Evolutionary conservation across 495 filamentous ascomycete genomes (phyloP).

Genomic region (Hypoxylon cercidicola): DNA sequence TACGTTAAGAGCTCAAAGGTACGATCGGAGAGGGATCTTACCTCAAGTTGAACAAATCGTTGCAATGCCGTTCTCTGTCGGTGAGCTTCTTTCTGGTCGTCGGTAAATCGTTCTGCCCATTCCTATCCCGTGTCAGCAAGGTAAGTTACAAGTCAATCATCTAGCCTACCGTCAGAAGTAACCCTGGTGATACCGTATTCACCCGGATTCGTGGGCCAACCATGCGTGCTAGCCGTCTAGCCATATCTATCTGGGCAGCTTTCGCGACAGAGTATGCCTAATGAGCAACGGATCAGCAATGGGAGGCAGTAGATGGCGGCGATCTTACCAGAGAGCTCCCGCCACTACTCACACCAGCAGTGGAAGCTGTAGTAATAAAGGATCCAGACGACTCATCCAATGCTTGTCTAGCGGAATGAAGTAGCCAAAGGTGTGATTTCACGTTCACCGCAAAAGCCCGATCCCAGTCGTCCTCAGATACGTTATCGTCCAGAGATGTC

Average conservation of each 20-base stretch:
- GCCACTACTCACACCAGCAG: constrained; percentile 61
- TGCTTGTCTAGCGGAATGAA: constrained; percentile 55
- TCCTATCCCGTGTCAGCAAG: constrained; percentile 47
- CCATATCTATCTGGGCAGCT: constrained; percentile 64
- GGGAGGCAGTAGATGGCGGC: background rate
- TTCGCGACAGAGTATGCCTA: constrained; percentile 62
- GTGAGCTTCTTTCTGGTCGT: constrained; percentile 53
- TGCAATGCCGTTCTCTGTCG: constrained; percentile 59
- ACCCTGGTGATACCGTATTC: constrained; percentile 61
- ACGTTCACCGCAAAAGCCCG: constrained; percentile 65
- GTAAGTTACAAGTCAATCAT: constrained; percentile 9
- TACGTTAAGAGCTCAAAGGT: background rate
- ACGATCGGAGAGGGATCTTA: constrained; percentile 5
- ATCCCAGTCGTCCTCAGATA: constrained; percentile 66
- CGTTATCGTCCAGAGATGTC: constrained; percentile 60
- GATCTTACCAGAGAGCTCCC: constrained; percentile 57
- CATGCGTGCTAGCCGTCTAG: constrained; percentile 59
- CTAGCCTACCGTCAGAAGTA: constrained; percentile 55
- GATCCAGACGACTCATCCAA: constrained; percentile 58
- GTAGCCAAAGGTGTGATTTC: constrained; percentile 64
- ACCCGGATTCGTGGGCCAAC: constrained; percentile 61
- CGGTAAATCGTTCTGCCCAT: constrained; percentile 62
- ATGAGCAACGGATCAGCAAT: background rate
- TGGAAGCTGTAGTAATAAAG: constrained; percentile 62
- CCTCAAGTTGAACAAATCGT: constrained; percentile 57